Conservation (phyloP, 2,329 filamentous ascomycete genomes). For the Nigrospora oryzae region DNA sequence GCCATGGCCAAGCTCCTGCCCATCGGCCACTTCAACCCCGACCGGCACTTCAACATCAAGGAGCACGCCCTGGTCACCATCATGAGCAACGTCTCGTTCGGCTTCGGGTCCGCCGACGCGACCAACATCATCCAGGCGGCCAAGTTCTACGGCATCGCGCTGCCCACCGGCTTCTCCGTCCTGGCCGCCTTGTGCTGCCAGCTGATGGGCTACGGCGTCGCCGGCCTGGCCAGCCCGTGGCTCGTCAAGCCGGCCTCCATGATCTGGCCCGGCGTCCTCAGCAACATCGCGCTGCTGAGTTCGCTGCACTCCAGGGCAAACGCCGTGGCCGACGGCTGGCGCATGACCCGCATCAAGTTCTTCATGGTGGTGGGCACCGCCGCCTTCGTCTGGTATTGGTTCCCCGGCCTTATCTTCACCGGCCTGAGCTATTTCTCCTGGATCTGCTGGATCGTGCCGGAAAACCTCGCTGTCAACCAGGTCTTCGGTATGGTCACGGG, state of each 20-base stretch:
- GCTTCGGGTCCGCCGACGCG: slow-evolving; percentile 34
- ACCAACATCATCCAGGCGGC: slow-evolving; percentile 39
- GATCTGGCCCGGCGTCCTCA: slow-evolving; percentile 40
- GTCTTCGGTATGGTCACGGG: slow-evolving; percentile 35
- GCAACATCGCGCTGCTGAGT: slow-evolving; percentile 37
- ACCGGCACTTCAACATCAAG: slow-evolving; percentile 35
- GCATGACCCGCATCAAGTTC: slow-evolving; percentile 34
- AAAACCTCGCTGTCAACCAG: slow-evolving; percentile 37
- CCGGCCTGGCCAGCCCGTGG: slow-evolving; percentile 37
- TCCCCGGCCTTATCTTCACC: slow-evolving; percentile 41
- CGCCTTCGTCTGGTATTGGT: slow-evolving; percentile 45
- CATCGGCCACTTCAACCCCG: slow-evolving; percentile 29
- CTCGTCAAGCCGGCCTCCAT: slow-evolving; percentile 38
- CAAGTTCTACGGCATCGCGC: slow-evolving; percentile 28
- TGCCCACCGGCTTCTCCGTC: slow-evolving; percentile 16
- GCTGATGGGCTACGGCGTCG: slow-evolving; percentile 39
- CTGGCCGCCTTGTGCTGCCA: slow-evolving; percentile 16
- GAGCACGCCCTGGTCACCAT: slow-evolving; percentile 36
- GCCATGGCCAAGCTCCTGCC: slow-evolving; percentile 28
- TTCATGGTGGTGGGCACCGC: slow-evolving; percentile 30
- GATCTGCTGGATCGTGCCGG: slow-evolving; percentile 37
- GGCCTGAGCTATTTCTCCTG: slow-evolving; percentile 38
- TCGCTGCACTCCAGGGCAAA: slow-evolving; percentile 32
- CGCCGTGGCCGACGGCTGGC: slow-evolving; percentile 32
- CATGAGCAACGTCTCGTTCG: slow-evolving; percentile 39